phyloP scores from a whole-genome alignment of 2,329 filamentous ascomycete genomes.

The Ceratocystis cacaofunesta region DNA sequence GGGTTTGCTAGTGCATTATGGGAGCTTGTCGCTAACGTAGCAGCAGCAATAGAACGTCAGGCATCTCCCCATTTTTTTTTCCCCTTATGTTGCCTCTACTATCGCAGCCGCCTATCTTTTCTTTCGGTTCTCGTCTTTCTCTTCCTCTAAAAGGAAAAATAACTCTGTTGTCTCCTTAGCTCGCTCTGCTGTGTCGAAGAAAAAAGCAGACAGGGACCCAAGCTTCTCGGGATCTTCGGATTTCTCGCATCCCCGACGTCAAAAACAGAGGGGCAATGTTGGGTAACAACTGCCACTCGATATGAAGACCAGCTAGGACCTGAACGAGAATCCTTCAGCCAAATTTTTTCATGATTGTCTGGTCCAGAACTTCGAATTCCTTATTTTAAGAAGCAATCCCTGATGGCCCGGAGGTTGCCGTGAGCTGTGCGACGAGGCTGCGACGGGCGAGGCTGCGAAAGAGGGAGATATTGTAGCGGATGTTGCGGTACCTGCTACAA shows the following conservation, averaged over 20 bases:
- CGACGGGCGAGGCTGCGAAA: no score
- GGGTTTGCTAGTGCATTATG: background rate
- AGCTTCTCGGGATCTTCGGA: constrained; percentile 2
- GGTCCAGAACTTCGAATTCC: no score
- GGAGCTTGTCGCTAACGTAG: background rate
- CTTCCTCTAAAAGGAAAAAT: background rate
- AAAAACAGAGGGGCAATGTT: background rate
- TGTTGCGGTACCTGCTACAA: no score
- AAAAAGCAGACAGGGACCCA: background rate
- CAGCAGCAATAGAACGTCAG: background rate
- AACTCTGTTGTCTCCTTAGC: background rate
- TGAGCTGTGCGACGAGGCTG: no score
- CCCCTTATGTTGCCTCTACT: background rate
- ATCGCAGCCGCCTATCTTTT: background rate
- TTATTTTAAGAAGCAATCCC: no score
- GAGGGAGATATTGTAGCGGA: no score
- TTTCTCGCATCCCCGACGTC: background rate
- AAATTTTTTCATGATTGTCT: no score
- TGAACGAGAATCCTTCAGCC: no score
- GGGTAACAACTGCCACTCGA: no score
- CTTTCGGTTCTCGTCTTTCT: background rate
- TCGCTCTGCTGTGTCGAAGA: background rate
- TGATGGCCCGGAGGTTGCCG: no score
- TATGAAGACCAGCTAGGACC: no score
- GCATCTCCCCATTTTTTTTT: background rate